A percentile compares a stretch with the other conserved stretches of the same genome.
These are phyloP conservation scores for Neoarthrinium moseri DNA, from an alignment of 2,329 filamentous ascomycete genomes.

Conservation along the genomic window DNA sequence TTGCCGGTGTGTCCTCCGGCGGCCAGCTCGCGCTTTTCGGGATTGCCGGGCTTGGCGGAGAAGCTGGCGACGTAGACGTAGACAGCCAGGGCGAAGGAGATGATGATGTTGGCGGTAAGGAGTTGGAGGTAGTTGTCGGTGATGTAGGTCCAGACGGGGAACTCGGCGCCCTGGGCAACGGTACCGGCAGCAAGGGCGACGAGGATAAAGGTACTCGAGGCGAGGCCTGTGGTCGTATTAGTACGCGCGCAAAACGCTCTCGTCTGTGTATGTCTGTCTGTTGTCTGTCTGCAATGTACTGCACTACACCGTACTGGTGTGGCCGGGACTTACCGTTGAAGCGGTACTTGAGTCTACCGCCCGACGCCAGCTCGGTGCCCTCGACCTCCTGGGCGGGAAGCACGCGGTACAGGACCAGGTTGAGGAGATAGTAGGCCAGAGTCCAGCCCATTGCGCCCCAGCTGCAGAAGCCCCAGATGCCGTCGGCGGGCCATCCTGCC, in stretches of 20 bases:
- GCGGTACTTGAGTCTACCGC: slow-evolving; percentile 77
- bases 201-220: slow-evolving; percentile 72
- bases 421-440: slow-evolving; percentile 76
- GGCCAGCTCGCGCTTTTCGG: slow-evolving; percentile 73
- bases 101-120: slow-evolving; percentile 77
- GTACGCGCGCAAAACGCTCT: slow-evolving; percentile 2
- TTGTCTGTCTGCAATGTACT: not conserved
- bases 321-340: slow-evolving; percentile 2
- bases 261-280: slow-evolving; percentile 1
- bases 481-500: slow-evolving; percentile 75
- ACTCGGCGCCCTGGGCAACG: slow-evolving; percentile 72
- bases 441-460: slow-evolving; percentile 68
- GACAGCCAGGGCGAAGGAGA: slow-evolving; percentile 69
- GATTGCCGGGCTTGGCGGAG: slow-evolving; percentile 72
- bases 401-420: slow-evolving; percentile 70
- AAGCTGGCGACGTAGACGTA: slow-evolving; percentile 85
- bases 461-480: slow-evolving; percentile 69
- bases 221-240: slow-evolving; percentile 57
- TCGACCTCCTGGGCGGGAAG: slow-evolving; percentile 72
- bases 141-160: slow-evolving; percentile 89
- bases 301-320: not conserved
- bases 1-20: slow-evolving; percentile 81
- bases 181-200: slow-evolving; percentile 74
- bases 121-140: slow-evolving; percentile 88
- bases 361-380: slow-evolving; percentile 68